phyloP scores from a whole-genome alignment of 2,329 filamentous ascomycete genomes.

The Diplodia scrobiculata region DNA sequence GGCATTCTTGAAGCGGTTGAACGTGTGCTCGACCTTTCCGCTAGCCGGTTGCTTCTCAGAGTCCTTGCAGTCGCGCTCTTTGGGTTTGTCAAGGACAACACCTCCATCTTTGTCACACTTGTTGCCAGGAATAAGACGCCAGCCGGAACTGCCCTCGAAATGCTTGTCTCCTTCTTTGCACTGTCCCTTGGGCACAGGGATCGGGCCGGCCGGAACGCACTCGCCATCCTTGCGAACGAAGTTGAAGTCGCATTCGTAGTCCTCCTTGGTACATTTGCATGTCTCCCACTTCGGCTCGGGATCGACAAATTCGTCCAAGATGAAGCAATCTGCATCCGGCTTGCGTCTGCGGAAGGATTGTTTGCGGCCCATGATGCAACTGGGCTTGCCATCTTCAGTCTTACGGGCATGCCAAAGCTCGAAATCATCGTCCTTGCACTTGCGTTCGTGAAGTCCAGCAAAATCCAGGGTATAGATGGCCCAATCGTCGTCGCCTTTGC shows the following conservation, averaged over 20 bases:
- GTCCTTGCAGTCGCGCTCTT: slow-evolving; percentile 76
- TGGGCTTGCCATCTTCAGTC: slow-evolving; percentile 76
- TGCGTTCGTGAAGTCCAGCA: slow-evolving; percentile 72
- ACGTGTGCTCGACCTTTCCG: slow-evolving; percentile 66
- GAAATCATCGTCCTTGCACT: slow-evolving; percentile 76
- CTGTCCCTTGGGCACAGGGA: slow-evolving; percentile 68
- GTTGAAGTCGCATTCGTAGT: slow-evolving; percentile 97
- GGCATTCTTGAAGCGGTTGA: slow-evolving; percentile 63
- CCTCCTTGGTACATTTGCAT: slow-evolving; percentile 78
- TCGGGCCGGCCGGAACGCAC: slow-evolving; percentile 65
- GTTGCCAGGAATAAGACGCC: slow-evolving; percentile 77
- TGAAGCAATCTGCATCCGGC: slow-evolving; percentile 83
- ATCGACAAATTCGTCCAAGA: slow-evolving; percentile 82
- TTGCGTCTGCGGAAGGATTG: slow-evolving; percentile 85
- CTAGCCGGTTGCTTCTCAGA: slow-evolving; percentile 57
- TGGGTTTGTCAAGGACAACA: slow-evolving; percentile 50
- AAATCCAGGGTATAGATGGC: slow-evolving; percentile 81
- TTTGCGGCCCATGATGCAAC: slow-evolving; percentile 94
- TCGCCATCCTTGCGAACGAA: slow-evolving; percentile 70
- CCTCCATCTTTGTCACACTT: slow-evolving; percentile 48
- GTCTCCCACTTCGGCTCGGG: slow-evolving; percentile 67
- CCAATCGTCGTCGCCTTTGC: slow-evolving; percentile 57
- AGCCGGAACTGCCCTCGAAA: slow-evolving; percentile 86
- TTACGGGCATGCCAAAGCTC: slow-evolving; percentile 86
- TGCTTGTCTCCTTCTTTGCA: slow-evolving; percentile 73